These are phyloP conservation scores for Benincasa hispida DNA, from an alignment of 306 rosid species.

Conservation along the genomic window DNA sequence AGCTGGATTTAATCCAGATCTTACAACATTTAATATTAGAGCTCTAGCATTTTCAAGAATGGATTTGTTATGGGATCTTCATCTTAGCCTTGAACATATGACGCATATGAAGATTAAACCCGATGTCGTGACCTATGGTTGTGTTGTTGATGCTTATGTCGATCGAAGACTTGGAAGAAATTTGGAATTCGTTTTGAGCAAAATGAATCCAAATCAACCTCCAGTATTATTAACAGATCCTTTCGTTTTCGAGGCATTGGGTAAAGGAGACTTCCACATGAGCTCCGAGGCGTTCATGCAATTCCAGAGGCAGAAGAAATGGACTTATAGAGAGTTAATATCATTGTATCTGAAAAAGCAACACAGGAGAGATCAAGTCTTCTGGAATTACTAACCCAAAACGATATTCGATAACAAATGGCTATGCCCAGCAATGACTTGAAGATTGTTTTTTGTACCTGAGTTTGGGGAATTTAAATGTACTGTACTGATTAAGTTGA, in stretches of 20 bases:
- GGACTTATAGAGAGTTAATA: slow-evolving; percentile 50
- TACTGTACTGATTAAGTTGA: background rate
- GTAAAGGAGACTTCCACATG: slow-evolving; percentile 82
- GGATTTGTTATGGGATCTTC: slow-evolving; percentile 87
- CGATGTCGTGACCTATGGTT: slow-evolving; percentile 83
- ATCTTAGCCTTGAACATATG: slow-evolving; percentile 90
- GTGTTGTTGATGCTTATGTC: slow-evolving; percentile 71
- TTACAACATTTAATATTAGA: slow-evolving; percentile 75
- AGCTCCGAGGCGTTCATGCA: slow-evolving; percentile 72
- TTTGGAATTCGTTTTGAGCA: slow-evolving; percentile 49
- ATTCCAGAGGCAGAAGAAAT: slow-evolving; percentile 30
- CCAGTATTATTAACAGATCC: slow-evolving; percentile 52
- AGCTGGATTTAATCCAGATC: slow-evolving; percentile 60
- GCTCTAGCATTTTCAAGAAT: slow-evolving; percentile 86
- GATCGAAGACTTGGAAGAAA: slow-evolving; percentile 64
- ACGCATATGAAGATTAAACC: slow-evolving; percentile 45
- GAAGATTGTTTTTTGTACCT: background rate
- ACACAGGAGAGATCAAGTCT: slow-evolving; percentile 51
- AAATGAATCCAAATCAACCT: slow-evolving; percentile 41
- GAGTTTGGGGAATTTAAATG: slow-evolving; percentile 2
- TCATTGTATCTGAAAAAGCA: slow-evolving; percentile 50
- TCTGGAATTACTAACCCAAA: slow-evolving; percentile 62
- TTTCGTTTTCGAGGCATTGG: slow-evolving; percentile 70
- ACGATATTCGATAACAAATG: background rate
- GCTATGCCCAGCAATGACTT: background rate